Percentiles rank a stretch among this genome's conserved stretches.
Evolutionary conservation across 2,329 filamentous ascomycete species (phyloP).

Genomic region (Mariannaea elegans): DNA sequence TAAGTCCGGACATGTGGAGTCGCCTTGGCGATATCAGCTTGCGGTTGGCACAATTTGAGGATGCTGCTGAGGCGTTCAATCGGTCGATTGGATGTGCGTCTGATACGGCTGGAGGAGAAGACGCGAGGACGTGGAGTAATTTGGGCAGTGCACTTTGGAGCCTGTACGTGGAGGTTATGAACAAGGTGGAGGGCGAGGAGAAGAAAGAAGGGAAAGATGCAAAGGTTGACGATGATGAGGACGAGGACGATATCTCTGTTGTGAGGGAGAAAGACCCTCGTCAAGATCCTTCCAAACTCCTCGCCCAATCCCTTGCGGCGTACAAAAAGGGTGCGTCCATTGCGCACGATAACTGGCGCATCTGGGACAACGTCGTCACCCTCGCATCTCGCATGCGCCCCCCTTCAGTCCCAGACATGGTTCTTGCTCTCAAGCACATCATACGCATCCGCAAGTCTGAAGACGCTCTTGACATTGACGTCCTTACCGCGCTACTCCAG

Average conservation of each 20-base stretch:
- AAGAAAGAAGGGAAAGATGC: constrained; percentile 31
- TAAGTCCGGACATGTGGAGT: constrained; percentile 88
- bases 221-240: constrained; percentile 39
- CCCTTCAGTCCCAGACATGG: constrained; percentile 77
- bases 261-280: constrained; percentile 38
- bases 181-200: constrained; percentile 45
- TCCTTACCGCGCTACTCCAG: constrained; percentile 76
- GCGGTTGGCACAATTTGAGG: constrained; percentile 77
- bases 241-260: constrained; percentile 33
- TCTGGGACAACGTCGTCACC: constrained; percentile 96
- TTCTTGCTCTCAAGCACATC: constrained; percentile 78
- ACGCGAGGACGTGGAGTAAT: constrained; percentile 95
- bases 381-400: constrained; percentile 82
- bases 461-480: constrained; percentile 76
- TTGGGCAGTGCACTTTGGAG: constrained; percentile 84
- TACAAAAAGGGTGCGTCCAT: constrained; percentile 88
- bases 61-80: constrained; percentile 84
- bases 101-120: constrained; percentile 77
- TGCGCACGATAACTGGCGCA: constrained; percentile 86
- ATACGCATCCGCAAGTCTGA: constrained; percentile 83
- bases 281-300: constrained; percentile 66
- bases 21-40: constrained; percentile 89
- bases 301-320: constrained; percentile 80
- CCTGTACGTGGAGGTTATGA: constrained; percentile 65
- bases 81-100: constrained; percentile 75